phyloP scores from a whole-genome alignment of 345 rosid species.

The Nasturtium officinale region DNA sequence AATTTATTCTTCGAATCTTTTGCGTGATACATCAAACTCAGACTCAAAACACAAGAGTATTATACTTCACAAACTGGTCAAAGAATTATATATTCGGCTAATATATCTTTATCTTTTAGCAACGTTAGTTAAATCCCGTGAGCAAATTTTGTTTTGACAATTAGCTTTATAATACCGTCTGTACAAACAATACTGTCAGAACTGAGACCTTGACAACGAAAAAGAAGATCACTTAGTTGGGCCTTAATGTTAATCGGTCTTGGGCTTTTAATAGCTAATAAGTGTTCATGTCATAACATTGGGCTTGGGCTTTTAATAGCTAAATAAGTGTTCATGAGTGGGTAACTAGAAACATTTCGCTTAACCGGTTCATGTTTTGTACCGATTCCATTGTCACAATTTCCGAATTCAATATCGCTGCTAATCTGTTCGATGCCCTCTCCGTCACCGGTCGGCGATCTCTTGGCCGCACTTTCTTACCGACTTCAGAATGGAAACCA shows the following conservation, averaged over 20 bases:
- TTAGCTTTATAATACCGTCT: not conserved
- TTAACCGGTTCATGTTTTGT: conserved; percentile 10
- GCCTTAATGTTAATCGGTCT: not conserved
- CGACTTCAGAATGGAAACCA: not conserved
- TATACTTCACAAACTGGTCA: conserved; percentile 1
- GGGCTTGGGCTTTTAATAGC: too few species aligned
- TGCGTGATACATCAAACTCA: conserved; percentile 10
- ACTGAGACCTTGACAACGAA: not conserved
- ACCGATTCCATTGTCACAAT: not conserved
- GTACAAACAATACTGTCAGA: not conserved
- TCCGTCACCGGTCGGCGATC: conserved; percentile 35
- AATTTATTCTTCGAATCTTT: not conserved
- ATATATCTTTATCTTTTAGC: not conserved
- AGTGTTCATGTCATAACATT: not conserved
- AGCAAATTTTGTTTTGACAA: not conserved
- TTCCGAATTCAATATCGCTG: not conserved
- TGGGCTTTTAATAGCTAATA: not conserved
- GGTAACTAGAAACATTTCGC: not conserved
- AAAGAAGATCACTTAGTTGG: not conserved
- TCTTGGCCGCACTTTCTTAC: conserved; percentile 26
- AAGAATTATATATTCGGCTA: not conserved
- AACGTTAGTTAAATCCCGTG: not conserved
- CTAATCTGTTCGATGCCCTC: conserved; percentile 21
- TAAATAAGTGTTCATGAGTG: too few species aligned
- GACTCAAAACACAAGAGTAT: conserved; percentile 6